Evolutionary conservation across 306 rosid genomes (phyloP), one percentile per base, ranked within the genome.

Genomic region (Abrus precatorius): DNA sequence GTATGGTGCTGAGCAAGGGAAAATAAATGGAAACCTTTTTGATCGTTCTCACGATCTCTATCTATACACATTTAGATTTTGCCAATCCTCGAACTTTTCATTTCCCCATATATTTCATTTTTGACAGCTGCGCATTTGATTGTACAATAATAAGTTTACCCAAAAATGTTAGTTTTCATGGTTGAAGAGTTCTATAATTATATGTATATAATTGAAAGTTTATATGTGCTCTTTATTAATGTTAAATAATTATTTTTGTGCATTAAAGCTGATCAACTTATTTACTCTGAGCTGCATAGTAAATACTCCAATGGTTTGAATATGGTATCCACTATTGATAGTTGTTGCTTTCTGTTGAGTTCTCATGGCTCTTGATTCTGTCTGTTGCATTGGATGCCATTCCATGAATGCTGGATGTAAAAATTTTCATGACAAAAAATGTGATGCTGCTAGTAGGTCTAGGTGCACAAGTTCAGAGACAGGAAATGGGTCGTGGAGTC

Each of bases 401-500:
- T 60, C 29, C 11, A 28, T 53, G 13, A 53, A 49, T 33, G 38
- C 32, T 30, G 55, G 32, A 3, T 50, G 47, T 72, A 48, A 43
- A 41, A 43, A 67, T 52, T 62, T 79, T 73, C 32, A 54, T 61
- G 32, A 45, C 9, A 74, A 13, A 52, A 74, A 28, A 50, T 69
- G 82, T 52, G 43, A 62, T 49, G 77, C 65, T 82, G 56, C 69
- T 62, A 74, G 63, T 50, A 79, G 87, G 85, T 76, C 80, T 57
- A 41, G 80, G 43, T 69, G 1, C 78, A 4, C 40, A 8, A 76
- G 69, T 65, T 70, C 20, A 55, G 60, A 63, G 9, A 38, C 69
- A 40, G 20, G 38, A 76, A 83, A 92, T 94, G 98, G 91, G 95
- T 34, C 97, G 97, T 30, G 98, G 98, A 40, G 92, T 86, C 33